phyloP scores from a whole-genome alignment of 345 rosid genomes.

The Anastatica hierochuntica region DNA sequence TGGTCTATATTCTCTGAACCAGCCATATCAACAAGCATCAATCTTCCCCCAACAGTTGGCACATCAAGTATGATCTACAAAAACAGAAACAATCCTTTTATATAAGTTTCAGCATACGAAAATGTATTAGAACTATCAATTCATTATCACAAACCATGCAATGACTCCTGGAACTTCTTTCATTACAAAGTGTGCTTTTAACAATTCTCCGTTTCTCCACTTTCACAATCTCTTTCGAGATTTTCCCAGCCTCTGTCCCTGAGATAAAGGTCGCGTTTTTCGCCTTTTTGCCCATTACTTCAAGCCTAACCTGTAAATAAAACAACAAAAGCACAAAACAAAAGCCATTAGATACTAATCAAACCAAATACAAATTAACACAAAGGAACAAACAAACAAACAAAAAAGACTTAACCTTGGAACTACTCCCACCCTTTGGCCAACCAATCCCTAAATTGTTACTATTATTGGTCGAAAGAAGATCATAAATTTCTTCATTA shows the following conservation, averaged over 20 bases:
- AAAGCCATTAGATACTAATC: background rate
- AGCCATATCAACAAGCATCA: constrained; percentile 99
- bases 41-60: constrained; percentile 89
- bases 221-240: constrained; percentile 80
- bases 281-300: constrained; percentile 95
- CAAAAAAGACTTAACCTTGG: constrained; percentile 43
- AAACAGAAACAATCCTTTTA: background rate
- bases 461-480: constrained; percentile 51
- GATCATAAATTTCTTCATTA: constrained; percentile 91
- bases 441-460: constrained; percentile 69
- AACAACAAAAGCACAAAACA: background rate
- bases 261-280: constrained; percentile 81
- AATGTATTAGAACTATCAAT: background rate
- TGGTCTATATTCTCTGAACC: constrained; percentile 98
- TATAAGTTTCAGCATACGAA: background rate
- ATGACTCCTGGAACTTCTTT: constrained; percentile 94
- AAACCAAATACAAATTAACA: background rate
- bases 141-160: constrained; percentile 53
- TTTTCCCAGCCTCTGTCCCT: constrained; percentile 84
- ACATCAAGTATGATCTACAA: constrained; percentile 85
- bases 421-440: constrained; percentile 59
- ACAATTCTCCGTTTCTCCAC: constrained; percentile 94
- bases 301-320: constrained; percentile 62
- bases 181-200: constrained; percentile 88
- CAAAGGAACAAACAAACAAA: background rate